Evolutionary conservation across 2,329 filamentous ascomycete genomes (phyloP), one percentile per base, ranked within the genome.

Genomic region (Coniochaeta sp.): DNA sequence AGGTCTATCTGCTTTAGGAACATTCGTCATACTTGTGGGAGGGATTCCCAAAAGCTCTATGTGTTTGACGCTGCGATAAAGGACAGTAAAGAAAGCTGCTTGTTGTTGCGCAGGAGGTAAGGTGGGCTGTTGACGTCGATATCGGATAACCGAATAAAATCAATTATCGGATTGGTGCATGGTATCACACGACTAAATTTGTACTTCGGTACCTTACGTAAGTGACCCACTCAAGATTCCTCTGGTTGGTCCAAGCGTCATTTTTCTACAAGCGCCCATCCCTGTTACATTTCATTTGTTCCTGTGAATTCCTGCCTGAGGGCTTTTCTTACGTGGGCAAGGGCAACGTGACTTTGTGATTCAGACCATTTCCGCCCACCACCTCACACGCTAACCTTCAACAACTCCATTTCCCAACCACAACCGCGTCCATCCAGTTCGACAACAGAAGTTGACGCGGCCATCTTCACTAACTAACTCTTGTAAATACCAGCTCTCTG

Each of bases 1-100:
- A 99, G 85, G 77, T 99, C 93, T 74, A 98, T 84, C 69, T 89
- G 87, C 82, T 96, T 93, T 82, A 97, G 83, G 85, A 96, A 96
- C 93, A 98, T 98, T 82, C 90, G 91, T 89, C 79, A 84, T 80
- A 73, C 67, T 66, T 65, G 63, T 60, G 65, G 66, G 66, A 64
- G 66, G 61, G 62, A 57, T 62, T 69, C 66, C 68, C 66, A 40
- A 44, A 22, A 44, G 55, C 16, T 10, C 24, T 57, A 30, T 2
- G 54, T 56, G 54, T 24, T 52, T 28, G 17, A 5, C 17, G 12
- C 22, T n/a, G 22, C 12, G 22, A 17, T n/a, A 16, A 24, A 52
- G 2, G 2, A 47, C 10, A 26, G 42, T 24, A 40, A 16, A 14
- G 7, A 44, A n/a, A 42, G 55, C 32, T 24, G 36, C 17, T 36